Evolutionary conservation across 1,284 basidiomycete species (phyloP).

Genomic region (Chondrostereum purpureum): DNA sequence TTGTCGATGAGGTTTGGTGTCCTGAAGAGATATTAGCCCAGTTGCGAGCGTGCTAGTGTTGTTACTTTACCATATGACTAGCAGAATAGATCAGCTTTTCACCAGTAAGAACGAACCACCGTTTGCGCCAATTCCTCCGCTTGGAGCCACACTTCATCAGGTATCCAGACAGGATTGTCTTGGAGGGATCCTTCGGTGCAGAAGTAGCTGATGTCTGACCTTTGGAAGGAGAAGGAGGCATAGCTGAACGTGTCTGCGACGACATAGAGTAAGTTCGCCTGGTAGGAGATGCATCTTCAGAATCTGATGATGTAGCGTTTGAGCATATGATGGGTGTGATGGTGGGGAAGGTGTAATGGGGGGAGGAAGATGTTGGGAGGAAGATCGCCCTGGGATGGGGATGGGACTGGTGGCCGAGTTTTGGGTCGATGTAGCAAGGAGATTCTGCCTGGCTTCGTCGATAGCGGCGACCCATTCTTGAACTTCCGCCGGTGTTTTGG

Average conservation of each 20-base stretch:
- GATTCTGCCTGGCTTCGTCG: slow-evolving; percentile 66
- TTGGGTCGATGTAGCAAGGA: slow-evolving; percentile 56
- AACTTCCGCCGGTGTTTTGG: slow-evolving; percentile 65
- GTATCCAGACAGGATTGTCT: slow-evolving; percentile 82
- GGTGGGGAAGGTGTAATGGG: slow-evolving; percentile 43
- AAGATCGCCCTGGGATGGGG: slow-evolving; percentile 32
- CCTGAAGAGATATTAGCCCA: slow-evolving; percentile 39
- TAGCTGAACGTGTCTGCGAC: slow-evolving; percentile 33
- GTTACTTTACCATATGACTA: slow-evolving; percentile 77
- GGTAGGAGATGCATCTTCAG: slow-evolving; percentile 56
- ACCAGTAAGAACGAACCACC: slow-evolving; percentile 83
- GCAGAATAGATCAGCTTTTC: slow-evolving; percentile 79
- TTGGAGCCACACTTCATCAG: slow-evolving; percentile 96
- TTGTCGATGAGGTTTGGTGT: slow-evolving; percentile 79
- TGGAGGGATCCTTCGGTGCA: slow-evolving; percentile 50
- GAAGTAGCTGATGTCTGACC: slow-evolving; percentile 18
- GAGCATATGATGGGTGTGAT: slow-evolving; percentile 23
- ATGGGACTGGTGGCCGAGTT: slow-evolving; percentile 47
- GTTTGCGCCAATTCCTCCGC: slow-evolving; percentile 91
- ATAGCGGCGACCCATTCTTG: slow-evolving; percentile 83
- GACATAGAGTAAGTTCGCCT: slow-evolving; percentile 29
- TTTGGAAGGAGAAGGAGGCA: slow-evolving; percentile 35
- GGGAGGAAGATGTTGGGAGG: slow-evolving; percentile 19
- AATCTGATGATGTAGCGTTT: slow-evolving; percentile 66
- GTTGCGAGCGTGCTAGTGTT: slow-evolving; percentile 12